A percentile compares a stretch with the other conserved stretches of the same genome.
phyloP scores from a whole-genome alignment of 2,329 filamentous ascomycete species.

The Penicillium sp. region DNA sequence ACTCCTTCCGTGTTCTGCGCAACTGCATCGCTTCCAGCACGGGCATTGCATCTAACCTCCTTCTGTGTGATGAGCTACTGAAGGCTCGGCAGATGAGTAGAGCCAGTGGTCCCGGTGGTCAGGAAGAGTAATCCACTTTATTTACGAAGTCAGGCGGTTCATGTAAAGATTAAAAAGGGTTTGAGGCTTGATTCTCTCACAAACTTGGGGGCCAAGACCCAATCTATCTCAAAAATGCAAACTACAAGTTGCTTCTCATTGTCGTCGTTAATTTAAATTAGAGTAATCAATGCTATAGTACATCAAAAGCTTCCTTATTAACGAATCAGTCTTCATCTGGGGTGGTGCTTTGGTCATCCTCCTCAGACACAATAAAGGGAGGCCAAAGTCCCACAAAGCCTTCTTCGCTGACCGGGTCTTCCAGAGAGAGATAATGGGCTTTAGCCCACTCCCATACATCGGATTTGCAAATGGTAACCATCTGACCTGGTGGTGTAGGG shows the following conservation, averaged over 20 bases:
- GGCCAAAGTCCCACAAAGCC: conserved; percentile 73
- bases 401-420: conserved; percentile 67
- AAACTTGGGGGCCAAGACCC: conserved; percentile 6
- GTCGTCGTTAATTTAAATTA: conserved; percentile 5
- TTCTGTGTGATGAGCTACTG: conserved; percentile 94
- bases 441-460: conserved; percentile 67
- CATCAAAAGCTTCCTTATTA: background rate
- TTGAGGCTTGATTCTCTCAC: conserved; percentile 15
- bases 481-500: conserved; percentile 27
- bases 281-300: conserved; percentile 10
- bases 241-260: conserved; percentile 12
- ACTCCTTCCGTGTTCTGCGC: conserved; percentile 91
- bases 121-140: conserved; percentile 41
- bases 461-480: conserved; percentile 54
- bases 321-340: conserved; percentile 18
- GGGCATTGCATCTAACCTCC: conserved; percentile 89
- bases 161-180: conserved; percentile 29
- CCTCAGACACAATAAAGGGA: conserved; percentile 37
- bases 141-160: conserved; percentile 20
- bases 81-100: conserved; percentile 92
- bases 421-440: conserved; percentile 61
- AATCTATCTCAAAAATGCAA: conserved; percentile 19
- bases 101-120: conserved; percentile 43
- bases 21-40: conserved; percentile 93
- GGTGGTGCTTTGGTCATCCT: conserved; percentile 25